Base-by-base conservation (phyloP, 2,329 filamentous ascomycete species). In the Claviceps sp. region DNA sequence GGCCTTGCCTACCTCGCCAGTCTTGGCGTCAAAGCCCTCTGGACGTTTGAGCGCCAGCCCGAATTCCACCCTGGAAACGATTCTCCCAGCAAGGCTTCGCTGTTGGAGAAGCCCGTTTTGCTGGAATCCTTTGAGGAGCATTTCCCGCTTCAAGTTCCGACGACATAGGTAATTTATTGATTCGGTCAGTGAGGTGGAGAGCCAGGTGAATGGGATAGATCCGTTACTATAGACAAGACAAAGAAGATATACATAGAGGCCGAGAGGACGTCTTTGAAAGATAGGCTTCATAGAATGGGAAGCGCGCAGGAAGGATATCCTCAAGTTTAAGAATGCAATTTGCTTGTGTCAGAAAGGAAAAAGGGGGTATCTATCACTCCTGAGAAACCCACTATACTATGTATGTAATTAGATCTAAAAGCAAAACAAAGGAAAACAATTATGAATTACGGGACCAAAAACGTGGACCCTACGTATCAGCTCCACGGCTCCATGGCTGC, bases 1-100 rank as follows among this genome's bases (percentile, higher is more conserved):
- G 81, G 86, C 5, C 68, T 94, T 53, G 73, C 78, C 1, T 95
- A 86, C 65, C 70, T 95, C 52, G 75, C 81, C 56, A 75, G 71
- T 54, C 69, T 88, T 13, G 83, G 82, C 4, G 79, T 91, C 26
- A 62, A 69, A 37, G 72, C 81, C 53, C 70, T 93, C 2, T 84
- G 77, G 76, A 79, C 75, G 4, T 64, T 79, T 26, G 64, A 68
- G 59, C 68, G 75, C 49, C 61, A 58, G 5, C 57, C 64, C 2
- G 8, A 42, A 14, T 3, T 16, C 44, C 61, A 65, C 4, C 60
- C 65, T 0, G 63, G 60, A 34, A 34, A 34, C 30, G 9, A 11
- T 4, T 34, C 30, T 34, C 61, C 58, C 2, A 49, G 47, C 3
- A 70, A 67, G 60, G 62, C 67, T 2, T 56, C 46, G 24, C 55